phyloP scores from a whole-genome alignment of 2,329 filamentous ascomycete genomes.

The Calonectria fujianensis region DNA sequence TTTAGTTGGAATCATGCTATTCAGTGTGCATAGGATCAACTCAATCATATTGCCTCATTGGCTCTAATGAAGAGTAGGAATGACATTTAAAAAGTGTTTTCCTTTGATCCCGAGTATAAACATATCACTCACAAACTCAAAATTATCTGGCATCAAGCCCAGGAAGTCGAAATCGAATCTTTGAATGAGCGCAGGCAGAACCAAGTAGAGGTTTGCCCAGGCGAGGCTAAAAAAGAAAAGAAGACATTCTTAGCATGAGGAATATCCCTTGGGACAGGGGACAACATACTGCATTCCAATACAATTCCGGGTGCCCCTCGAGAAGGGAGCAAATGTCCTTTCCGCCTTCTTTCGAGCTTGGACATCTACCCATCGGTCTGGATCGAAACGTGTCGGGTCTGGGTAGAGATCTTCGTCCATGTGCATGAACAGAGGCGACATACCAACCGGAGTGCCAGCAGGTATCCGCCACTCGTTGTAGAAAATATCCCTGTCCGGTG shows the following conservation, averaged over 20 bases:
- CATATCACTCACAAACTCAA: constrained; percentile 16
- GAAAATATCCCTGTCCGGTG: constrained; percentile 6
- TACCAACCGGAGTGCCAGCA: constrained; percentile 9
- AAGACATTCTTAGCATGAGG: background rate
- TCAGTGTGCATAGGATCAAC: background rate
- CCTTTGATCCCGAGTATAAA: constrained; percentile 4
- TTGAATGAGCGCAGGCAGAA: background rate
- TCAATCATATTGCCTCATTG: too few relatives aligned
- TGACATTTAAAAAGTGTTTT: background rate
- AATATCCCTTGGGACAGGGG: background rate
- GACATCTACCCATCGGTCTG: constrained; percentile 6
- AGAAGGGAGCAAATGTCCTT: constrained; percentile 12
- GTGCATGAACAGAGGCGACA: constrained; percentile 6
- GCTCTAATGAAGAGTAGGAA: background rate
- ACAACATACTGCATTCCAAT: constrained; percentile 16
- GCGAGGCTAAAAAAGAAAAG: background rate
- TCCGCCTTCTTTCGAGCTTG: constrained; percentile 10
- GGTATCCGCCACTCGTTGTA: constrained; percentile 12
- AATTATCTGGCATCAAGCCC: constrained; percentile 1
- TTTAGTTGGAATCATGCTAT: background rate
- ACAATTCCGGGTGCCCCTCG: constrained; percentile 11
- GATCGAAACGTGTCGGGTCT: background rate
- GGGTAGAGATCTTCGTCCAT: constrained; percentile 16
- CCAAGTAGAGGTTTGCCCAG: constrained; percentile 2
- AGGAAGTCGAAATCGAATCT: constrained; percentile 8